Base-by-base conservation (phyloP, 768 basidiomycete genomes). In the Mycena rebaudengoi region DNA sequence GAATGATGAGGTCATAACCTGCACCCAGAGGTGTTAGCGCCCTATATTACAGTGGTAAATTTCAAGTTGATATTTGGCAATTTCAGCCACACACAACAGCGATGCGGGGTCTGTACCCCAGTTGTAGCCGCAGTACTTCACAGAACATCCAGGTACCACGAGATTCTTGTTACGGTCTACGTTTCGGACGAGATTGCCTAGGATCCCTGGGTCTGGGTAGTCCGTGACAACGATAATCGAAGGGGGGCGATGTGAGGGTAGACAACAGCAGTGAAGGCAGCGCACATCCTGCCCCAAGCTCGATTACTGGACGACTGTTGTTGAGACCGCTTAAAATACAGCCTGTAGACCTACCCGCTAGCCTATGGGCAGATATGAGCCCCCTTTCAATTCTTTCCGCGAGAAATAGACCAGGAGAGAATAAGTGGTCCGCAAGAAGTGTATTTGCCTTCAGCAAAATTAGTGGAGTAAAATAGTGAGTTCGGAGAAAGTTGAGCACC, bases 351-450 rank as follows among this genome's bases (percentile, higher is more conserved):
- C 43, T 51, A 86, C 89, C 82, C 46, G 79, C 80, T 58, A 74
- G 76, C 13, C 76, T 75, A 4, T 65, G 64, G 2, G 85, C 73
- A 16, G 79, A 75, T 8, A 93, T 71, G 6, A 85, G 69, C 0
- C 82, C 81, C 56, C 82, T 73, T 73, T 92, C 89, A 11, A 93
- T 86, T 26, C 82, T 77, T 70, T 92, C 89, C 3, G 88, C 87
- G 18, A 92, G 79, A 57, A 88, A 82, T 8, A 92, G 79, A 10
- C 86, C 83, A 16, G 89, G 90, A 37, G 88, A 91, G 72, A 91
- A 92, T 4, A 91, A 78, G 64, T 90, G 88, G 74, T 92, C 90
- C 49, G 90, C 91, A 21, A 92, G 79, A 11, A 91, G 80, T 14
- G 88, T 90, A 63, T 86, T 90, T 28, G 90, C 88, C 89, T 91